These are phyloP conservation scores for Amanita exitialis DNA, from an alignment of 768 basidiomycete species.

Conservation along the genomic window DNA sequence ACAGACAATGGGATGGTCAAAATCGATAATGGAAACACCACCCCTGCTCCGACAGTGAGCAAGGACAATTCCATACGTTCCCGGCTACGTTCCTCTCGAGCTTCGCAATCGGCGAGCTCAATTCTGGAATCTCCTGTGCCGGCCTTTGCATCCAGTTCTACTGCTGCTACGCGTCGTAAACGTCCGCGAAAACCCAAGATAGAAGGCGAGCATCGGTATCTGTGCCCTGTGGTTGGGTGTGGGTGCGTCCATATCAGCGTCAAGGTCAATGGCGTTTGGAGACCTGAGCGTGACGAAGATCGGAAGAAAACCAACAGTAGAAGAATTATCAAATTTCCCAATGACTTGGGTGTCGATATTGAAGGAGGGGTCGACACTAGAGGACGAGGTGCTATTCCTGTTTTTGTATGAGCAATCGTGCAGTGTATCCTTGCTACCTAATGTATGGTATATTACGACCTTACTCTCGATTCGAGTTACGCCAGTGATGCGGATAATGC, in stretches of 20 bases:
- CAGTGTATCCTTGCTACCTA: background rate
- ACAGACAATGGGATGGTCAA: background rate
- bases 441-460: background rate
- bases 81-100: slow-evolving; percentile 3
- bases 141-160: background rate
- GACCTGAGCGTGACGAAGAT: slow-evolving; percentile 34
- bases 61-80: slow-evolving; percentile 13
- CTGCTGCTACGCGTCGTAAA: slow-evolving; percentile 10
- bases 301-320: slow-evolving; percentile 5
- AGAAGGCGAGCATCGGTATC: slow-evolving; percentile 48
- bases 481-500: background rate
- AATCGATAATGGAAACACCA: background rate
- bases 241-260: slow-evolving; percentile 44
- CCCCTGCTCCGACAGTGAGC: slow-evolving; percentile 7
- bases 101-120: background rate
- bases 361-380: slow-evolving; percentile 5
- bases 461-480: background rate
- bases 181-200: slow-evolving; percentile 22
- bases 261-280: slow-evolving; percentile 49
- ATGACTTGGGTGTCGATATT: background rate
- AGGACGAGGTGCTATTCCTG: slow-evolving; percentile 31
- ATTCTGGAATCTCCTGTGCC: slow-evolving; percentile 6
- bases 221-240: slow-evolving; percentile 56
- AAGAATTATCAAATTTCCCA: slow-evolving; percentile 8
- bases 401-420: slow-evolving; percentile 26